phyloP scores from a whole-genome alignment of 345 rosid species.

The Leavenworthia alabamica region DNA sequence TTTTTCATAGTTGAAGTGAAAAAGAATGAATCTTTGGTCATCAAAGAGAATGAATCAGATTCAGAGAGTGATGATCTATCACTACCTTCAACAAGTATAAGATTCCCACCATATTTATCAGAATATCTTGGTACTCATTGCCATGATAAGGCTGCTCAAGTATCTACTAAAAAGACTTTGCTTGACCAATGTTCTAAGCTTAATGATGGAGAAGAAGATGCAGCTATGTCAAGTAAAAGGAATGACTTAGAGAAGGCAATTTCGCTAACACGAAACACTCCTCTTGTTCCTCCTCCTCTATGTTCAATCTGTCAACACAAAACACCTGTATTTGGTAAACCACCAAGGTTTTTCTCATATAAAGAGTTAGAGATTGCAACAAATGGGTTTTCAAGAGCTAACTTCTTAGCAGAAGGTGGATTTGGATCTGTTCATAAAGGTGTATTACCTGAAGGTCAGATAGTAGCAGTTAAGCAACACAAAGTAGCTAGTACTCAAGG shows the following conservation, averaged over 20 bases:
- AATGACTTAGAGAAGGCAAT: conserved; percentile 53
- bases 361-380: conserved; percentile 47
- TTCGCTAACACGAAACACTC: conserved; percentile 56
- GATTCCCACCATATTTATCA: conserved; percentile 74
- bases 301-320: conserved; percentile 58
- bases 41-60: conserved; percentile 54
- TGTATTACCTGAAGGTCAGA: conserved; percentile 45
- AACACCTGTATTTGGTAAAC: conserved; percentile 42
- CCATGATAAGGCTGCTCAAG: conserved; percentile 32
- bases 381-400: conserved; percentile 37
- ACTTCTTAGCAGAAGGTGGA: conserved; percentile 54
- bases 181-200: conserved; percentile 23
- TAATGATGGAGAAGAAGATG: conserved; percentile 43
- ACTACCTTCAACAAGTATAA: conserved; percentile 57
- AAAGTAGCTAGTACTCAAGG: conserved; percentile 45
- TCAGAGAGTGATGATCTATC: conserved; percentile 64
- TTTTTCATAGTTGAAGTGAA: conserved; percentile 47
- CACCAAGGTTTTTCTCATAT: conserved; percentile 44
- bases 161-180: conserved; percentile 42
- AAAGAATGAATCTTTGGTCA: conserved; percentile 43
- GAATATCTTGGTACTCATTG: conserved; percentile 43
- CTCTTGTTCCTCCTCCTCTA: conserved; percentile 46
- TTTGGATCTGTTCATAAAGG: conserved; percentile 52
- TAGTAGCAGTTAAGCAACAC: conserved; percentile 55
- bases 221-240: conserved; percentile 36